A percentile compares a stretch with the other conserved stretches of the same genome.
Conservation (phyloP, 2,329 filamentous ascomycete genomes). For the Fusarium irregulare region DNA sequence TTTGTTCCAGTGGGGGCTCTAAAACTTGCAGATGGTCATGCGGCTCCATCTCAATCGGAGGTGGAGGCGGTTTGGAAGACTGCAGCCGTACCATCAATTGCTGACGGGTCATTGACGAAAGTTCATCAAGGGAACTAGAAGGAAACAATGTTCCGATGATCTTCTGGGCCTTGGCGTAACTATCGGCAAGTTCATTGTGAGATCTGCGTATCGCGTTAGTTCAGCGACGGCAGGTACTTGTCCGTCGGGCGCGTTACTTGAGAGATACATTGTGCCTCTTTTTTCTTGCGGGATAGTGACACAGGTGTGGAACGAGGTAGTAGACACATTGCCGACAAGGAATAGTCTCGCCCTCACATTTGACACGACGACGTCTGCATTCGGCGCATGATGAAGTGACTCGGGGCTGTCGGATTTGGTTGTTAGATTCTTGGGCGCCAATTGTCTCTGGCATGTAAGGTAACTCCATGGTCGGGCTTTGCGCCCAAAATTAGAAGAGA, state of each 20-base stretch:
- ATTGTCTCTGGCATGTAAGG: neutral
- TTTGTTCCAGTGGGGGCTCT: neutral
- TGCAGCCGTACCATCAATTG: neutral
- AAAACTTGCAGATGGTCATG: slow-evolving; percentile 2
- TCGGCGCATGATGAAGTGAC: slow-evolving; percentile 18
- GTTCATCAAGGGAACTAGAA: neutral
- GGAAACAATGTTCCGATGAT: slow-evolving; percentile 4
- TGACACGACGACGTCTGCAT: slow-evolving; percentile 19
- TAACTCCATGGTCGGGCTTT: neutral
- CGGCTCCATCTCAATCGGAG: neutral
- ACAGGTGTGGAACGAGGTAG: slow-evolving; percentile 19
- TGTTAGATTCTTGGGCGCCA: neutral
- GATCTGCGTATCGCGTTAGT: neutral
- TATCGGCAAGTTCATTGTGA: neutral
- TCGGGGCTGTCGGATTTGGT: neutral
- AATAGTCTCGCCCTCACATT: slow-evolving; percentile 7
- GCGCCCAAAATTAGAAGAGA: neutral
- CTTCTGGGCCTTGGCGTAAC: neutral
- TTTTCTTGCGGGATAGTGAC: slow-evolving; percentile 15
- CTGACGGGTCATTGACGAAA: slow-evolving; percentile 1
- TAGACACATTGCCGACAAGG: slow-evolving; percentile 22
- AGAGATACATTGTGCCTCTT: slow-evolving; percentile 7
- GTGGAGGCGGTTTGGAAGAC: neutral
- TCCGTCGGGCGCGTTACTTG: neutral
- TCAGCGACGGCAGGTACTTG: neutral